These are phyloP conservation scores for Blastocystis sp. DNA, from an alignment of 352 stramenopile genomes.

Conservation along the genomic window DNA sequence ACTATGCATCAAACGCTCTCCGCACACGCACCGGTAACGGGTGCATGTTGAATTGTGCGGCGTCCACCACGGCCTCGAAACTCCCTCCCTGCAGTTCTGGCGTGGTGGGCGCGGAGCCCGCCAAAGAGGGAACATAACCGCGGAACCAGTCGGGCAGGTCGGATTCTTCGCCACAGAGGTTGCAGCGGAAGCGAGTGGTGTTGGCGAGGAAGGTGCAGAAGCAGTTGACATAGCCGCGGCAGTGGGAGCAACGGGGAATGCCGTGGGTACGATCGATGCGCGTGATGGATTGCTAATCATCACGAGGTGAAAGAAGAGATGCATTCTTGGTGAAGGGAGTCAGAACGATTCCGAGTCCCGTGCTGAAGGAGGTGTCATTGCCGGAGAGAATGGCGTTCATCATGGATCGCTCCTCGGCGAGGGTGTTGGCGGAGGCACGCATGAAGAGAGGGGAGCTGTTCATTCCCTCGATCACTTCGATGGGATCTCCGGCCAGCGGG, in stretches of 20 bases:
- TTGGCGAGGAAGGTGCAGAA: constrained; percentile 12
- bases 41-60: constrained; percentile 14
- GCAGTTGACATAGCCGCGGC: constrained; percentile 41
- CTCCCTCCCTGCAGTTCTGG: constrained; percentile 28
- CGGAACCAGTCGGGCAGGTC: constrained; percentile 33
- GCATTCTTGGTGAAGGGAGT: constrained; percentile 57
- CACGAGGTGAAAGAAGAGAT: neutral
- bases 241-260: constrained; percentile 44
- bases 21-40: neutral
- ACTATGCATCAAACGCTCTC: neutral
- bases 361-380: neutral
- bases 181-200: neutral
- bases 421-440: neutral
- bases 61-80: constrained; percentile 30
- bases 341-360: constrained; percentile 40
- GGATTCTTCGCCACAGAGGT: constrained; percentile 17
- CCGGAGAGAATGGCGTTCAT: constrained; percentile 22
- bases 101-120: neutral
- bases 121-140: no score
- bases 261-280: constrained; percentile 14
- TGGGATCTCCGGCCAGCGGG: neutral
- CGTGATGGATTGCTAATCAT: neutral
- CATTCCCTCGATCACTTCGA: constrained; percentile 42
- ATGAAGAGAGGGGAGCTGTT: constrained; percentile 58
- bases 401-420: constrained; percentile 49